These are phyloP conservation scores for Triadica sebifera DNA, from an alignment of 345 rosid genomes.

Conservation along the genomic window DNA sequence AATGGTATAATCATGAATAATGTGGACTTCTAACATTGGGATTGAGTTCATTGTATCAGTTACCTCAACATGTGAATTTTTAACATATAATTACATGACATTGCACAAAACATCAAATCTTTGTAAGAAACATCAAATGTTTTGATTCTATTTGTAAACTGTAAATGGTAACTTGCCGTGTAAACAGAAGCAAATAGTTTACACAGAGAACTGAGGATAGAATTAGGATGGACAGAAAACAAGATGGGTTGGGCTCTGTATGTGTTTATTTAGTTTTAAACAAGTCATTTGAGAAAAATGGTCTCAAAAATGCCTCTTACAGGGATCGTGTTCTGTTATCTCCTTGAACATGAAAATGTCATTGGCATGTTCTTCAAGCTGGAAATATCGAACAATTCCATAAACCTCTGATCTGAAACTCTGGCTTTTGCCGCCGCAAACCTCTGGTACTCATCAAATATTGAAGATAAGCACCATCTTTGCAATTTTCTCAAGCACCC, in stretches of 20 bases:
- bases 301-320: not conserved
- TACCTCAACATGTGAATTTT: no score
- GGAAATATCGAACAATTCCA: conserved; percentile 60
- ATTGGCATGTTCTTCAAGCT: conserved; percentile 46
- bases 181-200: not conserved
- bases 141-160: not conserved
- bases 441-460: conserved; percentile 75
- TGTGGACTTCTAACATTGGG: not conserved
- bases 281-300: no score
- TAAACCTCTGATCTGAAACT: conserved; percentile 67
- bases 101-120: not conserved
- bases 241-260: not conserved
- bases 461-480: conserved; percentile 71
- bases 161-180: not conserved
- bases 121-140: not conserved
- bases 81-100: not conserved
- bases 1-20: no score
- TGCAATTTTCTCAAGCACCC: conserved; percentile 77
- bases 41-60: not conserved
- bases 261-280: not conserved
- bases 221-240: not conserved
- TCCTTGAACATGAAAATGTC: conserved; percentile 45
- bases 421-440: conserved; percentile 68
- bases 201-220: not conserved
- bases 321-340: not conserved